A percentile compares a stretch with the other conserved stretches of the same genome.
Conservation (phyloP, 306 rosid species). For the Sicyos edulis region DNA sequence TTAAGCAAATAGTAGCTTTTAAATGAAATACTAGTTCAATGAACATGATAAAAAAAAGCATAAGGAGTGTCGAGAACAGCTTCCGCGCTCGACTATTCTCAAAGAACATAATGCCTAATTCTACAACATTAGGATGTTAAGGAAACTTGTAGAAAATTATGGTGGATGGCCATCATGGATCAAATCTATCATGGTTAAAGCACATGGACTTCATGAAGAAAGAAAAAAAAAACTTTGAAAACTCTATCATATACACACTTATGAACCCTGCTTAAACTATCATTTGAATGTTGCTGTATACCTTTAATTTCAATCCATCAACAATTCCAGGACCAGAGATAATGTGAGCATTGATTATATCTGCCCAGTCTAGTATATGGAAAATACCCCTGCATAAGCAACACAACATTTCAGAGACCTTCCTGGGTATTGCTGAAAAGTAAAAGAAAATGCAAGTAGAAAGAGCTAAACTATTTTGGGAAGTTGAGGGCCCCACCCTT, state of each 20-base stretch:
- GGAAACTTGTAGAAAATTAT: too few relatives aligned
- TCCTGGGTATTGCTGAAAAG: conserved; percentile 16
- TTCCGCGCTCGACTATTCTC: too few relatives aligned
- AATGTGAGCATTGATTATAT: conserved; percentile 84
- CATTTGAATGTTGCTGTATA: conserved; percentile 15
- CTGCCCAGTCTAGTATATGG: conserved; percentile 91
- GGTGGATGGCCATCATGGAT: too few relatives aligned
- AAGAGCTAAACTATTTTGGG: conserved; percentile 14
- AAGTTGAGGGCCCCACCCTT: conserved; percentile 47
- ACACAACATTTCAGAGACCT: conserved; percentile 18
- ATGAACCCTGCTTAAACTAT: background rate
- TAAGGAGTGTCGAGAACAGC: too few relatives aligned
- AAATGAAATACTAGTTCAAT: background rate
- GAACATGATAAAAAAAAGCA: too few relatives aligned
- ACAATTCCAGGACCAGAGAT: conserved; percentile 95
- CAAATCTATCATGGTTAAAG: background rate
- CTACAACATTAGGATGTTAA: too few relatives aligned
- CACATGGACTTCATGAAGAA: background rate
- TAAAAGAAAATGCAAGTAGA: background rate
- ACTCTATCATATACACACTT: background rate
- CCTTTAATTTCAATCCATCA: conserved; percentile 81
- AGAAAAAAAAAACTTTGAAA: background rate
- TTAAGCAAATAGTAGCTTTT: background rate
- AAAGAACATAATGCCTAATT: too few relatives aligned
- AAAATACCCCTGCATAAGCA: conserved; percentile 59